A percentile compares a stretch with the other conserved stretches of the same genome.
Conservation (phyloP, 139 green algal genomes). For the Desmodesmus armatus region DNA sequence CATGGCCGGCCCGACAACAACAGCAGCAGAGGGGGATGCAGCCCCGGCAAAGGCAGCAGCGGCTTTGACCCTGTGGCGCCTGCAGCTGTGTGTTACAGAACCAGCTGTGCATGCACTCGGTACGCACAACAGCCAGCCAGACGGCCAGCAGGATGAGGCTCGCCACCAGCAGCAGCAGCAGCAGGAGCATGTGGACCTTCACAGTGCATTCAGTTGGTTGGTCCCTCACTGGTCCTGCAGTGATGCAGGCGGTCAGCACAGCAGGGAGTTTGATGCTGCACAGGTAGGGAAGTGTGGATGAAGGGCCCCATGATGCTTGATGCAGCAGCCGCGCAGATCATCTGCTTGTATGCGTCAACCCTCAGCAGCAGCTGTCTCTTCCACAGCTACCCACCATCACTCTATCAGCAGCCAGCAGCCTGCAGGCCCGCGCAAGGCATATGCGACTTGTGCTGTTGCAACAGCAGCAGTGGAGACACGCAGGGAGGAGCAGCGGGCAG, state of each 20-base stretch:
- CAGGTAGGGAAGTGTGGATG: too few species aligned
- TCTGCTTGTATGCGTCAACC: too few species aligned
- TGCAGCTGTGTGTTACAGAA: background rate
- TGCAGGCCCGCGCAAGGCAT: too few species aligned
- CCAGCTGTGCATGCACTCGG: background rate
- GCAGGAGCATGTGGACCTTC: background rate
- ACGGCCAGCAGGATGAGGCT: background rate
- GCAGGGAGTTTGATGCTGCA: conserved; percentile 60
- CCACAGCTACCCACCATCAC: too few species aligned
- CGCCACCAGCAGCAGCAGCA: background rate
- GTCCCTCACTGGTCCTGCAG: conserved; percentile 25
- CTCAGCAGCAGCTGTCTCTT: too few species aligned
- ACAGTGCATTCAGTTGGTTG: conserved; percentile 27
- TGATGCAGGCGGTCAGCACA: background rate
- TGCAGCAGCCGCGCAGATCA: too few species aligned
- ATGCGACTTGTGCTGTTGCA: too few species aligned
- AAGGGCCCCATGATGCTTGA: too few species aligned
- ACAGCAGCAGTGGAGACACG: too few species aligned
- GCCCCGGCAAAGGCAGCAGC: background rate
- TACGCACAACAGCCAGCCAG: too few species aligned
- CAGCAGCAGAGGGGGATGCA: background rate
- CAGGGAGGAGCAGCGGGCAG: too few species aligned
- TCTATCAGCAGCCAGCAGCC: too few species aligned
- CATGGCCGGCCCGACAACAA: background rate
- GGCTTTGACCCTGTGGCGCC: conserved; percentile 11